Percentiles rank a stretch among this genome's conserved stretches.
phyloP scores from a whole-genome alignment of 306 rosid species.

The Betula pendula region DNA sequence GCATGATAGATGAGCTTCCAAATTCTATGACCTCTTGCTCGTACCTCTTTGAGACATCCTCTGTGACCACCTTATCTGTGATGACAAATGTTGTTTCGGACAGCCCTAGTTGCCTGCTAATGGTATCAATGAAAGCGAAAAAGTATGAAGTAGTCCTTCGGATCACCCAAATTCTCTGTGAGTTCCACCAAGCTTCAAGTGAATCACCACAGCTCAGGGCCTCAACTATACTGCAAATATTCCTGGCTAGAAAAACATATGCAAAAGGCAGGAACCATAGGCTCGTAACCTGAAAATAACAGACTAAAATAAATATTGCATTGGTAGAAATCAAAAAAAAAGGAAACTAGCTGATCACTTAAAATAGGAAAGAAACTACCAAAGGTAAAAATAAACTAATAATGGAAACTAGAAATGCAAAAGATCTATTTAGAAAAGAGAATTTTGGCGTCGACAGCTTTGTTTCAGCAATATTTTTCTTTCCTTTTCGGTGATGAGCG shows the following conservation, averaged over 20 bases:
- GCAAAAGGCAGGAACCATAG: conserved; percentile 66
- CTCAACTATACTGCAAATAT: conserved; percentile 46
- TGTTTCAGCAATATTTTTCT: no score
- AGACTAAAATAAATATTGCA: neutral
- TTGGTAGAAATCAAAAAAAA: no score
- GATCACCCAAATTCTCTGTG: conserved; percentile 50
- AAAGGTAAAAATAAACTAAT: no score
- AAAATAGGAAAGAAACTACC: no score
- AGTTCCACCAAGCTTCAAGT: conserved; percentile 66
- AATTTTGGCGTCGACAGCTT: no score
- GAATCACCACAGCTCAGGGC: conserved; percentile 40
- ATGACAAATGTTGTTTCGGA: conserved; percentile 47
- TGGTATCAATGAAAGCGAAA: conserved; percentile 50
- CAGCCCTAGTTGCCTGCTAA: conserved; percentile 43
- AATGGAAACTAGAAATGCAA: no score
- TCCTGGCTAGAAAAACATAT: conserved; percentile 51
- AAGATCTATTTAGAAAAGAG: no score
- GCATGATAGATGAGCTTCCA: conserved; percentile 50
- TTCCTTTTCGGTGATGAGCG: no score
- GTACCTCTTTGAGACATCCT: conserved; percentile 49
- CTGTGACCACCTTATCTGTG: conserved; percentile 47
- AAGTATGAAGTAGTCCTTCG: conserved; percentile 54
- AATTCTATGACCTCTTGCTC: conserved; percentile 61
- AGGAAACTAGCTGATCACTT: no score
- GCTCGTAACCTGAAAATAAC: conserved; percentile 43